These are phyloP conservation scores for Oenanthe javanica DNA, from an alignment of 140 eudicot genomes.

Conservation along the genomic window DNA sequence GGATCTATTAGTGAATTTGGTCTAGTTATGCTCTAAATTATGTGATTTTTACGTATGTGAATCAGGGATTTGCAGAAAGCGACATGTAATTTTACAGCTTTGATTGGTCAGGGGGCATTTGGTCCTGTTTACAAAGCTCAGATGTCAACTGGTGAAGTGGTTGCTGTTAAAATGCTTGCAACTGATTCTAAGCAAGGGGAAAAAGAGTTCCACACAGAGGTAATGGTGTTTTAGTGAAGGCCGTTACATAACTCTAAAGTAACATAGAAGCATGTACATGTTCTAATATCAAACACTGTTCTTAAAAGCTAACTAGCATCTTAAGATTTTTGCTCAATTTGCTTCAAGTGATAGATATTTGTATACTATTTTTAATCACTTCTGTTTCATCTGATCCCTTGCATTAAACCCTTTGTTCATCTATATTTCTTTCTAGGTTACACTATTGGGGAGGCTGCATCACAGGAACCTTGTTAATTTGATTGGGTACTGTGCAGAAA, in stretches of 20 bases:
- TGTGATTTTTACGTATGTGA: slow-evolving; percentile 6
- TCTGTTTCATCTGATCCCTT: not conserved
- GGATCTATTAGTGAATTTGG: not conserved
- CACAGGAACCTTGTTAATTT: slow-evolving; percentile 96
- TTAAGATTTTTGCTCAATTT: not conserved
- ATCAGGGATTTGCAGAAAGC: slow-evolving; percentile 93
- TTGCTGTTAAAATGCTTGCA: slow-evolving; percentile 97
- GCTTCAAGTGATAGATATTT: not conserved
- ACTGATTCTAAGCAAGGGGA: slow-evolving; percentile 97
- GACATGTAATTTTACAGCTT: slow-evolving; percentile 81
- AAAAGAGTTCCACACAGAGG: slow-evolving; percentile 93
- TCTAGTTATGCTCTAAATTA: not conserved
- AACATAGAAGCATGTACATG: slow-evolving; percentile 5
- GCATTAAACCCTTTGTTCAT: not conserved
- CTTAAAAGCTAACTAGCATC: not conserved
- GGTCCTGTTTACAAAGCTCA: slow-evolving; percentile 98
- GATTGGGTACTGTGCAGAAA: slow-evolving; percentile 94
- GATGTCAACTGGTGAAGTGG: slow-evolving; percentile 84
- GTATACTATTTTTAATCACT: not conserved
- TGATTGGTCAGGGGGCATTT: slow-evolving; percentile 95
- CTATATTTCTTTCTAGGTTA: slow-evolving; percentile 46
- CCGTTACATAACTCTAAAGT: not conserved
- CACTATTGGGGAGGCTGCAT: slow-evolving; percentile 84
- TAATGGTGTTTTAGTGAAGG: slow-evolving; percentile 12
- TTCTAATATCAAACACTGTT: not conserved